Evolutionary conservation across 2,329 filamentous ascomycete species (phyloP).

Genomic region (Ceratocystis destructans): DNA sequence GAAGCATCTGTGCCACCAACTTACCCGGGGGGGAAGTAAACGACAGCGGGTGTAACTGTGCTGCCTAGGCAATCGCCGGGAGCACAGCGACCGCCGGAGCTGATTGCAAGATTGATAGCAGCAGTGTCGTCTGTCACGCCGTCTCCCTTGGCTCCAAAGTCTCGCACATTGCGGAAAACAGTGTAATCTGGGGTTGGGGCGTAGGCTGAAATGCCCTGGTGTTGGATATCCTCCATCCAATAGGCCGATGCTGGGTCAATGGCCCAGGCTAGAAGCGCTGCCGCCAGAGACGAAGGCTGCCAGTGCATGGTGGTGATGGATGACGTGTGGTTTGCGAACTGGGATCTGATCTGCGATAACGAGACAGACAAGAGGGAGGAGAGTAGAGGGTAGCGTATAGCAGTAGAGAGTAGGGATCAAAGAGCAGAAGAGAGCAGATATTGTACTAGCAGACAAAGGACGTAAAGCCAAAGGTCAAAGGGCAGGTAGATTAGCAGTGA

Average conservation of each 20-base stretch:
- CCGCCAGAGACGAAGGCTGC: background rate
- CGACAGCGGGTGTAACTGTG: constrained; percentile 28
- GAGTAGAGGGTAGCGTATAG: too few species aligned
- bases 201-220: constrained; percentile 36
- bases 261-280: background rate
- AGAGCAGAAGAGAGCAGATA: background rate
- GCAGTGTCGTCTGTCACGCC: constrained; percentile 28
- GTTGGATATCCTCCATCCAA: constrained; percentile 34
- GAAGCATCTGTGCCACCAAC: constrained; percentile 11
- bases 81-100: constrained; percentile 31
- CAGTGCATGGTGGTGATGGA: constrained; percentile 2
- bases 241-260: constrained; percentile 21
- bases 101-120: constrained; percentile 28
- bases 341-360: background rate
- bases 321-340: too few species aligned
- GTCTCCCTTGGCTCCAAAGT: constrained; percentile 31
- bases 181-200: constrained; percentile 30
- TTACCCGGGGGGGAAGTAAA: constrained; percentile 30
- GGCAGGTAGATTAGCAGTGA: background rate
- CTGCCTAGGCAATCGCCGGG: constrained; percentile 23
- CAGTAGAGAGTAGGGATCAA: background rate
- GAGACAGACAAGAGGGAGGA: too few species aligned
- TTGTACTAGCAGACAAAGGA: background rate
- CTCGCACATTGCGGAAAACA: constrained; percentile 37
- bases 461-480: background rate